phyloP scores from a whole-genome alignment of 768 basidiomycete genomes.

The Ephemerocybe angulata region DNA sequence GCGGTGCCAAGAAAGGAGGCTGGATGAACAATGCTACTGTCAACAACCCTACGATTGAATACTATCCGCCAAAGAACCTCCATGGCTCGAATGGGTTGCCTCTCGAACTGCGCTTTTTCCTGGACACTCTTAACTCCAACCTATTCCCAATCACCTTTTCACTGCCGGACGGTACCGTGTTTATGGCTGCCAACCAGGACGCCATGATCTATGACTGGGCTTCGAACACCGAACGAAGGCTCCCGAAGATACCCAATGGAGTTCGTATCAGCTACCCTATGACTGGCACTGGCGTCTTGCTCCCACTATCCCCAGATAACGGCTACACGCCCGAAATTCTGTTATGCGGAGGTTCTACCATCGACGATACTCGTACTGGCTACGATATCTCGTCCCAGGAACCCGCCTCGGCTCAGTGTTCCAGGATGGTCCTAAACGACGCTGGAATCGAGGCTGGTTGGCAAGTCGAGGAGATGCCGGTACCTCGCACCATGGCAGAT shows the following conservation, averaged over 20 bases:
- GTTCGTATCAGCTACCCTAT: slow-evolving; percentile 83
- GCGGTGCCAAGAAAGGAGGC: slow-evolving; percentile 76
- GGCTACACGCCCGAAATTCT: slow-evolving; percentile 66
- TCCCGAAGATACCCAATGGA: slow-evolving; percentile 71
- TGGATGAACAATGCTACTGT: slow-evolving; percentile 83
- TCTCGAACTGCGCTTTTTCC: slow-evolving; percentile 58
- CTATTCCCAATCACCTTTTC: slow-evolving; percentile 75
- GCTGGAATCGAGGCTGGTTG: slow-evolving; percentile 66
- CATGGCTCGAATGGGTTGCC: slow-evolving; percentile 65
- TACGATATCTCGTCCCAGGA: slow-evolving; percentile 70
- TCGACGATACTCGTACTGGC: slow-evolving; percentile 57
- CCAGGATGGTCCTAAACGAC: slow-evolving; percentile 61
- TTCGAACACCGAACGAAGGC: slow-evolving; percentile 52
- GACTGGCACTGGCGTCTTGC: slow-evolving; percentile 69
- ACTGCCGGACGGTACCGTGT: slow-evolving; percentile 66
- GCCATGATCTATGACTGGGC: slow-evolving; percentile 81
- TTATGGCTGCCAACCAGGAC: slow-evolving; percentile 75
- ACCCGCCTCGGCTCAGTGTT: slow-evolving; percentile 69
- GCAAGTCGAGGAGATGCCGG: slow-evolving; percentile 72
- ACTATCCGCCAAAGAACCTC: slow-evolving; percentile 76
- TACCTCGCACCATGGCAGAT: slow-evolving; percentile 73
- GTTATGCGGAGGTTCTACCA: slow-evolving; percentile 71
- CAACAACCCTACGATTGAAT: slow-evolving; percentile 81
- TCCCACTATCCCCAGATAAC: slow-evolving; percentile 63
- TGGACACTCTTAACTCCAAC: slow-evolving; percentile 75